Evolutionary conservation across 2,329 filamentous ascomycete genomes (phyloP), one percentile per base, ranked within the genome.

Genomic region (Claviceps africana): DNA sequence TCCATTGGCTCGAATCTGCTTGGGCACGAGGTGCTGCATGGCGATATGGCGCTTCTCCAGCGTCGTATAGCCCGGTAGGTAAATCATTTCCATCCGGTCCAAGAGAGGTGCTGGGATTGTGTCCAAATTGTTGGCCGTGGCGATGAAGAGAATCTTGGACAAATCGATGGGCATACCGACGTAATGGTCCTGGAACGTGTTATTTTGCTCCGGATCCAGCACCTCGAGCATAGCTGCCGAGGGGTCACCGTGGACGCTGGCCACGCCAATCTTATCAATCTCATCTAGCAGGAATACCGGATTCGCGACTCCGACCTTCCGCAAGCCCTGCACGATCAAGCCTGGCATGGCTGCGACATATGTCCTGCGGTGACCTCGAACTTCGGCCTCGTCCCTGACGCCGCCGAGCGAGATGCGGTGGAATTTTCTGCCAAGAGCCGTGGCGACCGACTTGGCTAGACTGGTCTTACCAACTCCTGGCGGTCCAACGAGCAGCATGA

Each of bases 261-360:
- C 83, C 54, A 83, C 82, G 56, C 90, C 89, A 56, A 98, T 79
- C 75, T 98, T 98, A 74, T 98, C 93, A 59, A 98, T 96, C 71
- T 98, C 93, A 63, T 98, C 93, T 13, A 98, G 81, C 46, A 98
- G 72, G 70, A 98, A 87, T 53, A 98, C 91, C 0, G 93, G 93
- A 64, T 98, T 98, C 2, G 88, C 82, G 21, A 97, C 91, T 47
- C 90, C 91, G 33, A 94, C 91, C 71, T 97, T 98, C 71, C 93
- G 90, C 52, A 98, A 67, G 0, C 91, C 93, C 65, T 89, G 90
- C 31, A 97, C 90, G 54, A 98, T 86, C 52, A 97, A 75, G 51
- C 93, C 93, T 10, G 93, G 93, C 91, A 98, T 96, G n/a, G 93
- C 93, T 22, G 93, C 93, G 54, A 98, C 93, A 64, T 98, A 98